Evolutionary conservation across 2,329 filamentous ascomycete species (phyloP).

Genomic region (Monosporascus sp.): DNA sequence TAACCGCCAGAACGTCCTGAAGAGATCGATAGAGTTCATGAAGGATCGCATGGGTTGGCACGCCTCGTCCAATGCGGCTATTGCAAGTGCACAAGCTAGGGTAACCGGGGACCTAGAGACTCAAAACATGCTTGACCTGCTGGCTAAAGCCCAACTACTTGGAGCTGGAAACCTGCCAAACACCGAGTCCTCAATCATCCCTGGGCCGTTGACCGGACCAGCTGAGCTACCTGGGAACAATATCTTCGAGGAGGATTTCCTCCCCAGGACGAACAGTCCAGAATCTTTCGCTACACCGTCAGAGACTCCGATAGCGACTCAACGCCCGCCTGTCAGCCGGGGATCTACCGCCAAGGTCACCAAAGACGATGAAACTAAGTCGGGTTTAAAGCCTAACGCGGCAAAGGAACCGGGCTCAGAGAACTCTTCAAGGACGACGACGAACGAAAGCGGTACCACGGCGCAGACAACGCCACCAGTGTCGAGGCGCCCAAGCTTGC

Average conservation of each 20-base stretch:
- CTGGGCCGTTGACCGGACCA: conserved; percentile 75
- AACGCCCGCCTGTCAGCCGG: not conserved
- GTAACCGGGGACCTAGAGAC: conserved; percentile 78
- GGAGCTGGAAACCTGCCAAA: conserved; percentile 59
- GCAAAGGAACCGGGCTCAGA: conserved; percentile 34
- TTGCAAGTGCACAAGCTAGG: conserved; percentile 79
- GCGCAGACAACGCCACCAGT: conserved; percentile 47
- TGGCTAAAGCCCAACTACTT: conserved; percentile 76
- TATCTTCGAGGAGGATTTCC: conserved; percentile 79
- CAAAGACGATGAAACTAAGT: conserved; percentile 6
- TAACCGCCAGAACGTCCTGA: conserved; percentile 86
- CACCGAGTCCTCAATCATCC: conserved; percentile 34
- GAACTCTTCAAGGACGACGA: conserved; percentile 48
- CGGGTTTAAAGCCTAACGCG: conserved; percentile 9
- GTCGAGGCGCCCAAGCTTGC: conserved; percentile 63
- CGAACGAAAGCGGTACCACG: conserved; percentile 51
- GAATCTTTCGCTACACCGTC: conserved; percentile 37
- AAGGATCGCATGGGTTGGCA: conserved; percentile 84
- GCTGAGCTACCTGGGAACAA: conserved; percentile 69
- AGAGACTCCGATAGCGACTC: conserved; percentile 27
- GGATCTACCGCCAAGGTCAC: not conserved
- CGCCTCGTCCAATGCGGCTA: conserved; percentile 61
- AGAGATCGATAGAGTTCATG: conserved; percentile 95
- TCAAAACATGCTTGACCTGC: conserved; percentile 84
- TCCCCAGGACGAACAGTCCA: conserved; percentile 47